Percentiles rank a stretch among this genome's conserved stretches.
Evolutionary conservation across 371 early-diverging fungal species (phyloP).

Genomic region (Lichtheimia corymbifera): DNA sequence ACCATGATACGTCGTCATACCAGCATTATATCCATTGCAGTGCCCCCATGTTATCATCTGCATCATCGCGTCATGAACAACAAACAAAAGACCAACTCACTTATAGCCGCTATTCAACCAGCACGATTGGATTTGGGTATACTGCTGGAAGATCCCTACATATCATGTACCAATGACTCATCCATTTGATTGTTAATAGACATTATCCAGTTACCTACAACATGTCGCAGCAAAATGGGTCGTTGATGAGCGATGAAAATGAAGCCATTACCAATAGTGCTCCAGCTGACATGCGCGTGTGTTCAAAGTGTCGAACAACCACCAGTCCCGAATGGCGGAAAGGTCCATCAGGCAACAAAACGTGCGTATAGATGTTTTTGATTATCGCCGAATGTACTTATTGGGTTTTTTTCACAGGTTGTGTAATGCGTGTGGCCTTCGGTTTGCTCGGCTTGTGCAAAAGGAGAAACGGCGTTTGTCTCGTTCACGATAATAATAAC

Average conservation of each 20-base stretch:
- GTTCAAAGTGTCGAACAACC: constrained; percentile 69
- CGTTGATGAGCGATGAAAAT: background rate
- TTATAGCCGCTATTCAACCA: background rate
- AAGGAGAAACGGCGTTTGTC: constrained; percentile 8
- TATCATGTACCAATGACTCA: background rate
- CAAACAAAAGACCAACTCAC: background rate
- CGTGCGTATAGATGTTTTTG: constrained; percentile 41
- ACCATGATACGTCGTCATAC: constrained; percentile 4
- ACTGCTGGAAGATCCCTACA: background rate
- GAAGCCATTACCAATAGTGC: constrained; percentile 23
- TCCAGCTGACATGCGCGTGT: constrained; percentile 17
- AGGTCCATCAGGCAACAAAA: constrained; percentile 80
- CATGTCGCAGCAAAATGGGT: background rate
- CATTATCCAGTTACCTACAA: background rate
- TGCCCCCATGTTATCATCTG: background rate
- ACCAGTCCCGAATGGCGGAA: constrained; percentile 80
- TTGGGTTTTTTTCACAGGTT: constrained; percentile 44
- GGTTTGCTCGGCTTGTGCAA: constrained; percentile 53
- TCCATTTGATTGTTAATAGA: background rate
- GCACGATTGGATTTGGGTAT: background rate
- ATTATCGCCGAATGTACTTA: constrained; percentile 4
- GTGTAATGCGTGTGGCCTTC: constrained; percentile 78
- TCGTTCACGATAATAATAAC: too few species aligned
- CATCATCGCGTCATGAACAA: too few species aligned
- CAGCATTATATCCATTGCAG: constrained; percentile 14